These are phyloP conservation scores for Spencermartinsiella europaea DNA, from an alignment of 805 yeast genomes.

Conservation along the genomic window DNA sequence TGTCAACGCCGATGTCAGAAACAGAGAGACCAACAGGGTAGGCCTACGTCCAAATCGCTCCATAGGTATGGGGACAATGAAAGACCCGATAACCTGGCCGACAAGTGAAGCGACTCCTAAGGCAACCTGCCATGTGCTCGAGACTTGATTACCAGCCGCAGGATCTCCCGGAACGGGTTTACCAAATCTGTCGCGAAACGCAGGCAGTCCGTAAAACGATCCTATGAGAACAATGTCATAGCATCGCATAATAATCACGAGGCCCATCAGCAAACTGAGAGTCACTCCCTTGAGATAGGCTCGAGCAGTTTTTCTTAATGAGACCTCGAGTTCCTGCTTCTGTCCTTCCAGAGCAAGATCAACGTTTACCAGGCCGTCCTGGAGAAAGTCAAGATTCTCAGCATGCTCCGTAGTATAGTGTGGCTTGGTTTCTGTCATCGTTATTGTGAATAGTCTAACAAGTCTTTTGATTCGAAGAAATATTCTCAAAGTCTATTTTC, in stretches of 20 bases:
- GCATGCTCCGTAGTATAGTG: too few species aligned
- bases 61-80: slow-evolving; percentile 39
- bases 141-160: slow-evolving; percentile 11
- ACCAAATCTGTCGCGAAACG: slow-evolving; percentile 41
- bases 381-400: too few species aligned
- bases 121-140: slow-evolving; percentile 28
- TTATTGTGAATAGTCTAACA: too few species aligned
- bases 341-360: slow-evolving; percentile 5
- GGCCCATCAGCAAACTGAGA: slow-evolving; percentile 17
- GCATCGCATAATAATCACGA: slow-evolving; percentile 45
- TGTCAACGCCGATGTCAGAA: slow-evolving; percentile 36
- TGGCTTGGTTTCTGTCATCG: too few species aligned
- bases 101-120: slow-evolving; percentile 28
- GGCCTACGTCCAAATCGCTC: slow-evolving; percentile 44
- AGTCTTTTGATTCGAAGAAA: too few species aligned
- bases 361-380: not conserved
- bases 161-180: slow-evolving; percentile 16
- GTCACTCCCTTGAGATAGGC: slow-evolving; percentile 5
- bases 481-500: too few species aligned
- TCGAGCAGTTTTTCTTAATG: not conserved
- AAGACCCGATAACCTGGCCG: slow-evolving; percentile 44
- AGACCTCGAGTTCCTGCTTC: slow-evolving; percentile 1
- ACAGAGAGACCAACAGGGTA: slow-evolving; percentile 36
- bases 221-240: slow-evolving; percentile 40
- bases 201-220: slow-evolving; percentile 43